phyloP scores from a whole-genome alignment of 2,329 filamentous ascomycete genomes.

The Hysterium pulicare region DNA sequence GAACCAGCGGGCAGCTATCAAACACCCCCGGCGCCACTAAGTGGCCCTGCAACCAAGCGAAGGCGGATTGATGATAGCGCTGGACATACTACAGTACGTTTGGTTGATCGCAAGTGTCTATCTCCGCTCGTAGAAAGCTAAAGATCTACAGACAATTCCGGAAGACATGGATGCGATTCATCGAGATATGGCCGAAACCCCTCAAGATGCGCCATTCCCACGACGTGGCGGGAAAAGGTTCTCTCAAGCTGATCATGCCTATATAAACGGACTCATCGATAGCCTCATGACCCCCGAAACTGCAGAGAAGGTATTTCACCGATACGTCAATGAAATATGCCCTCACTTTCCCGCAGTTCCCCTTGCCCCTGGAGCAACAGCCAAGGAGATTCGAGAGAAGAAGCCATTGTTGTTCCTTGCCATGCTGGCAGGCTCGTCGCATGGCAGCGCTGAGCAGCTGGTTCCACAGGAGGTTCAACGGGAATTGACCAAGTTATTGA shows the following conservation, averaged over 20 bases:
- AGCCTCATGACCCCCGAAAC: conserved; percentile 49
- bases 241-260: conserved; percentile 32
- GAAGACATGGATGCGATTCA: conserved; percentile 38
- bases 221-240: conserved; percentile 27
- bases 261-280: conserved; percentile 40
- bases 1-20: conserved; percentile 31
- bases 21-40: conserved; percentile 27
- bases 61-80: conserved; percentile 26
- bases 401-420: conserved; percentile 60
- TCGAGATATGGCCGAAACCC: conserved; percentile 32
- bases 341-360: conserved; percentile 58
- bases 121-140: not conserved
- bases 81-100: conserved; percentile 26
- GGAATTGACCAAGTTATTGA: conserved; percentile 64
- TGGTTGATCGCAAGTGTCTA: not conserved
- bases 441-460: conserved; percentile 39
- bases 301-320: conserved; percentile 55
- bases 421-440: conserved; percentile 53
- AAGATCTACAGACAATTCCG: conserved; percentile 25
- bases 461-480: conserved; percentile 57
- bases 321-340: conserved; percentile 54
- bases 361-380: conserved; percentile 53
- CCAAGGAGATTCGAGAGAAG: conserved; percentile 53
- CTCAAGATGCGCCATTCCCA: conserved; percentile 1
- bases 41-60: conserved; percentile 30